These are phyloP conservation scores for Chrysanthemum lavandulifolium DNA, from an alignment of 129 eudicot species.

Conservation along the genomic window DNA sequence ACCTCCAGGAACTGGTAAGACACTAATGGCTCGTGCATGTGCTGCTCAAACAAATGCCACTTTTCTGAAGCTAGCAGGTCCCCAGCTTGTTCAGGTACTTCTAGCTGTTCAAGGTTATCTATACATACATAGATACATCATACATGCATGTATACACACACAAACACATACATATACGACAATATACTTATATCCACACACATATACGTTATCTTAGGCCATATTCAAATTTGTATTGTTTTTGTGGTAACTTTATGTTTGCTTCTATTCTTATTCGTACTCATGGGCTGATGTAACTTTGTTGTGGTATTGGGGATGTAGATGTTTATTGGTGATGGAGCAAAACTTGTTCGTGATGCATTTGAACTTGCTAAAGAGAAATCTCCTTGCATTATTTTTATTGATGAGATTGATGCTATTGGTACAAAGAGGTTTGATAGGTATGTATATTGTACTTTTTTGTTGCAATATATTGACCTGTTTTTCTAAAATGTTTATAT, in stretches of 20 bases:
- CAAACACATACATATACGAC: too few relatives aligned
- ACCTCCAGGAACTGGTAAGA: slow-evolving; percentile 97
- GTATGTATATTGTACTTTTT: slow-evolving; percentile 31
- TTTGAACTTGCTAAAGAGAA: slow-evolving; percentile 90
- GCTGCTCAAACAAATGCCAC: slow-evolving; percentile 99
- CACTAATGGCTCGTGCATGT: slow-evolving; percentile 97
- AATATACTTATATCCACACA: too few relatives aligned
- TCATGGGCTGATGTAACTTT: not conserved
- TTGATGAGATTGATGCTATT: slow-evolving; percentile 98
- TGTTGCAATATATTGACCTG: not conserved
- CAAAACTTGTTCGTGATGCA: slow-evolving; percentile 96
- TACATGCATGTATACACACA: too few relatives aligned
- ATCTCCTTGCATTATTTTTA: slow-evolving; percentile 92
- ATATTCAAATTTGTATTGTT: too few relatives aligned
- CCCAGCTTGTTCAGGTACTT: slow-evolving; percentile 96
- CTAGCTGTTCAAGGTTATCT: not conserved
- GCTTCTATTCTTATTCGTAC: too few relatives aligned
- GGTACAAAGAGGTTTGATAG: slow-evolving; percentile 97
- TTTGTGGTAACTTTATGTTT: too few relatives aligned
- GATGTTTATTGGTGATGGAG: slow-evolving; percentile 99
- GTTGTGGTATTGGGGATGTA: slow-evolving; percentile 13
- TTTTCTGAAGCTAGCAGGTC: slow-evolving; percentile 89
- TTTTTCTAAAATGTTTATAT: too few relatives aligned
- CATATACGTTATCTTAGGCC: too few relatives aligned
- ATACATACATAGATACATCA: too few relatives aligned